These are phyloP conservation scores for Pythium periplocum DNA, from an alignment of 352 stramenopile species.

Conservation along the genomic window DNA sequence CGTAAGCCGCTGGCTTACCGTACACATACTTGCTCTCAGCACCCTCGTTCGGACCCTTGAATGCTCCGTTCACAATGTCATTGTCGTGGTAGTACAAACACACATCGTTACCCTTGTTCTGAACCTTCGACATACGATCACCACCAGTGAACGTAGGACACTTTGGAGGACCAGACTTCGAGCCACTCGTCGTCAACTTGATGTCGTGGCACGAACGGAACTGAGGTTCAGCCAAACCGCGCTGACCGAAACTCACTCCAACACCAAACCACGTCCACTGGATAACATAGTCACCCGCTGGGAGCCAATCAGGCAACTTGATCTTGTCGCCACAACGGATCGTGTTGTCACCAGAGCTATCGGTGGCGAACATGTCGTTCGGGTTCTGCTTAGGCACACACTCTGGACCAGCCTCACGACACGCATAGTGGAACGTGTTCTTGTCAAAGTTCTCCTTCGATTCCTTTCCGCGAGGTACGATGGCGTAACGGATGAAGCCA, in stretches of 20 bases:
- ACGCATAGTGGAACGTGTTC: conserved; percentile 25
- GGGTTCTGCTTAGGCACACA: conserved; percentile 8
- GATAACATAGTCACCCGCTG: conserved; percentile 14
- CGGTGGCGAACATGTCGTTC: conserved; percentile 4
- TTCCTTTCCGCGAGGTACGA: conserved; percentile 16
- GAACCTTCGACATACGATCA: conserved; percentile 7
- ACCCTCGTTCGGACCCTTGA: conserved; percentile 7
- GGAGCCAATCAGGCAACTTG: conserved; percentile 14
- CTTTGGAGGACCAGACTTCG: not conserved
- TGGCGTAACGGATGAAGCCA: conserved; percentile 23
- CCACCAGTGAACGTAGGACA: conserved; percentile 17
- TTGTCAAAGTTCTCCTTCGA: conserved; percentile 16
- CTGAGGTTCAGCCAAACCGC: conserved; percentile 9
- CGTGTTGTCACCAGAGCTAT: conserved; percentile 4
- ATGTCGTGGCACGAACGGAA: conserved; percentile 15
- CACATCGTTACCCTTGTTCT: conserved; percentile 13
- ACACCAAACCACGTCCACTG: conserved; percentile 15
- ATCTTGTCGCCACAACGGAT: conserved; percentile 14
- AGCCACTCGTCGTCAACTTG: conserved; percentile 8
- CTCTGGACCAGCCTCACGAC: conserved; percentile 18
- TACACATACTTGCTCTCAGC: conserved; percentile 9
- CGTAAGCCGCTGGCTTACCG: conserved; percentile 4
- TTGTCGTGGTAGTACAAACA: conserved; percentile 16
- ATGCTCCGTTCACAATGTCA: conserved; percentile 3
- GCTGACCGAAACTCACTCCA: conserved; percentile 10